Base-by-base conservation (phyloP, 192 early-diverging fungal genomes). In the Gryganskiella cystojenkinii region DNA sequence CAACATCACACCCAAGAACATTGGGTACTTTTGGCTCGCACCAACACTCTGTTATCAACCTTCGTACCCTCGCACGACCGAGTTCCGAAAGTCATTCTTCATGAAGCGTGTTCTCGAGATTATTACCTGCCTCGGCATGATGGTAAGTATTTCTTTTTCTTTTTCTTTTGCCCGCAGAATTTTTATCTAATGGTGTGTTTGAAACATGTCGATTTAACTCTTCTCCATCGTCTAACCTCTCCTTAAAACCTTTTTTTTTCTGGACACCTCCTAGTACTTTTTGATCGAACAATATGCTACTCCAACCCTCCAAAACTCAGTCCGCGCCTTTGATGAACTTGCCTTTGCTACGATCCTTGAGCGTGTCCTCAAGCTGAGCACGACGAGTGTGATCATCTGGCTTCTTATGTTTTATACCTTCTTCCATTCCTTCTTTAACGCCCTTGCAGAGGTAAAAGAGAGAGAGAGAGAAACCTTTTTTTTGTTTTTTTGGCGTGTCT, bases 31-130 rank as follows among this genome's bases (percentile, higher is more conserved):
- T 79, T 88, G 88, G 81, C 81, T 90, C 52, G 90, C 90, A 10
- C 95, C 95, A 11, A 96, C 95, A 27, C 78, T 96, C 64, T 92
- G 93, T 72, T 96, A 95, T 83, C 95, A 96, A 66, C 90, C 93
- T 34, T 86, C 86, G 0, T 96, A 95, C 70, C 95, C 95, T 53
- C 86, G 91, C 35, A 81, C 90, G 15, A 66, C 75, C 19, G 60
- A 78, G 25, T 89, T 96, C 68, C 84, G 92, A 46, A 85, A 82
- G 61, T 84, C 81, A 6, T 94, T 94, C 72, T 86, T 96, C 67
- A 60, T 91, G 54, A 95, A 95, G 80, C 92, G 94, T n/a, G 61
- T 92, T 7, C 60, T 87, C 5, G 95, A 96, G 83, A 79, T 93
- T 30, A 62, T 85, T 2, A 86, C 92, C 13, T 79, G 89, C 30